A percentile compares a stretch with the other conserved stretches of the same genome.
These are phyloP conservation scores for Arabis hirsuta DNA, from an alignment of 345 rosid genomes.

Conservation along the genomic window DNA sequence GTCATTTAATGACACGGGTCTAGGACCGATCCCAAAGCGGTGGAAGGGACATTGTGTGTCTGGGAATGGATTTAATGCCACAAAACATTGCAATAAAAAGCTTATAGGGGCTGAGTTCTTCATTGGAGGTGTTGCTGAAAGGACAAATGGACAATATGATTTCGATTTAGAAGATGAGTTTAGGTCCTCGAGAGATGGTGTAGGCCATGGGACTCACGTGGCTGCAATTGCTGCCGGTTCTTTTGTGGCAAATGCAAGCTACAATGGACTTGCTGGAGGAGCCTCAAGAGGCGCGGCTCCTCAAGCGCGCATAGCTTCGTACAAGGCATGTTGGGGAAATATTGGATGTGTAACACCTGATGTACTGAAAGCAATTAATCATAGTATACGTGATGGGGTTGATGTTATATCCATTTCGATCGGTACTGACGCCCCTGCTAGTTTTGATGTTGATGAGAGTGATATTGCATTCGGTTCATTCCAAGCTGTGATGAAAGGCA, in stretches of 20 bases:
- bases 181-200: slow-evolving; percentile 52
- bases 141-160: slow-evolving; percentile 42
- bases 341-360: slow-evolving; percentile 41
- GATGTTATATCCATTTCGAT: slow-evolving; percentile 58
- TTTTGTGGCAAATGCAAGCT: slow-evolving; percentile 49
- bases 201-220: slow-evolving; percentile 60
- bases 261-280: slow-evolving; percentile 53
- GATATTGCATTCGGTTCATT: slow-evolving; percentile 51
- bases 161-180: slow-evolving; percentile 33
- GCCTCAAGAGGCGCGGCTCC: slow-evolving; percentile 50
- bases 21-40: slow-evolving; percentile 50
- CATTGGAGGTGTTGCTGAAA: slow-evolving; percentile 43
- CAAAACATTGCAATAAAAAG: slow-evolving; percentile 54
- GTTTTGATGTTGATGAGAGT: slow-evolving; percentile 45
- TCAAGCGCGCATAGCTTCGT: slow-evolving; percentile 52
- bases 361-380: slow-evolving; percentile 55
- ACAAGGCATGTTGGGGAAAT: slow-evolving; percentile 59
- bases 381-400: slow-evolving; percentile 60
- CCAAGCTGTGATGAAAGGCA: slow-evolving; percentile 55
- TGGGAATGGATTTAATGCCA: slow-evolving; percentile 52
- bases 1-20: slow-evolving; percentile 57
- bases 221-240: slow-evolving; percentile 59
- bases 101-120: slow-evolving; percentile 61
- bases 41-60: slow-evolving; percentile 70
- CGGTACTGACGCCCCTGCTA: slow-evolving; percentile 44